A percentile compares a stretch with the other conserved stretches of the same genome.
Evolutionary conservation across 176 grass and related monocot species (phyloP).

Genomic region (Aegilops longissima): DNA sequence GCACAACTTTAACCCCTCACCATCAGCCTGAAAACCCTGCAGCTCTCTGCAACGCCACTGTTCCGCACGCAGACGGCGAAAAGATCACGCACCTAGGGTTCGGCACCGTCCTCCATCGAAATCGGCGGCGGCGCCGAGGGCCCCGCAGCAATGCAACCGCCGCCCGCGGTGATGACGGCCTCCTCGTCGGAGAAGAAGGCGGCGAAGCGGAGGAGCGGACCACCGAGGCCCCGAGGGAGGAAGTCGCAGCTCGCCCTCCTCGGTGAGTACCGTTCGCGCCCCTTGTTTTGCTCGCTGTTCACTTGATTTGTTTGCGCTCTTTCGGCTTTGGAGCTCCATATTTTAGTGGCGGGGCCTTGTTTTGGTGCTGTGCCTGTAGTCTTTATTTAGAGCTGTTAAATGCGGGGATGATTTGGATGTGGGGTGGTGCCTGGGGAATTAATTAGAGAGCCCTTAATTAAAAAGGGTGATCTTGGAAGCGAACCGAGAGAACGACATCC

Average conservation of each 20-base stretch:
- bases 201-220: slow-evolving; percentile 21
- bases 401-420: background rate
- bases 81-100: background rate
- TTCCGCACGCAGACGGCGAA: background rate
- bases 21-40: background rate
- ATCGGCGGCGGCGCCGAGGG: slow-evolving; percentile 6
- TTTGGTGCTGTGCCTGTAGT: background rate
- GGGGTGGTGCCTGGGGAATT: background rate
- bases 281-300: background rate
- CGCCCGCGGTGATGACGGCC: background rate
- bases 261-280: slow-evolving; percentile 30
- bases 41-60: slow-evolving; percentile 1
- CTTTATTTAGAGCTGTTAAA: slow-evolving; percentile 3
- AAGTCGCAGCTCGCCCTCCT: slow-evolving; percentile 48
- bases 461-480: background rate
- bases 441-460: background rate
- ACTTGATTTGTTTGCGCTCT: background rate
- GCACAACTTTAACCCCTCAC: background rate
- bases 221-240: slow-evolving; percentile 31
- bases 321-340: background rate
- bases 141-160: background rate
- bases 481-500: background rate
- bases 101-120: background rate
- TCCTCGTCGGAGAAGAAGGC: background rate
- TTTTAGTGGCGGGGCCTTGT: background rate